phyloP scores from a whole-genome alignment of 352 stramenopile species.

The Plasmopara halstedii region DNA sequence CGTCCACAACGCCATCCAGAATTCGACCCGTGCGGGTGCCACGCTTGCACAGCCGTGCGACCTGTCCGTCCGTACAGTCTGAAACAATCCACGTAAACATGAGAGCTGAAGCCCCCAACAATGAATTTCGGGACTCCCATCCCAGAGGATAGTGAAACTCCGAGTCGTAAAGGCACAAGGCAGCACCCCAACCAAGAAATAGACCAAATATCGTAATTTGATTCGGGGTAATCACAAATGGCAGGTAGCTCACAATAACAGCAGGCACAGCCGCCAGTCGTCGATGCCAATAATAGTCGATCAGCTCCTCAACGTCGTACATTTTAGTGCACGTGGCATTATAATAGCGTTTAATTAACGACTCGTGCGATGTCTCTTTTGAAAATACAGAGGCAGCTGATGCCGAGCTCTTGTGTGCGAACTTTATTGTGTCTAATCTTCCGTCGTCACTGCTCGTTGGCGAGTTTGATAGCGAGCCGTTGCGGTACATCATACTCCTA shows the following conservation, averaged over 20 bases:
- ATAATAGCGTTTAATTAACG: constrained; percentile 57
- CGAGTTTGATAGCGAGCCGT: constrained; percentile 30
- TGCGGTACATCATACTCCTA: constrained; percentile 22
- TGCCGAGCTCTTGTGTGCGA: constrained; percentile 17
- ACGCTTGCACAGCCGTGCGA: constrained; percentile 74
- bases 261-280: constrained; percentile 60
- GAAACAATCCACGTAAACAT: constrained; percentile 84
- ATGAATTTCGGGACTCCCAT: constrained; percentile 48
- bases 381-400: constrained; percentile 5
- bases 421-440: constrained; percentile 19
- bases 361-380: constrained; percentile 27
- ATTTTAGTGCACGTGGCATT: constrained; percentile 74
- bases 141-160: constrained; percentile 67
- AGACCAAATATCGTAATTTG: constrained; percentile 81
- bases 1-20: constrained; percentile 70
- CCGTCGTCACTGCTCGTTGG: constrained; percentile 31
- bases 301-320: constrained; percentile 82
- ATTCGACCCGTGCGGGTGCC: constrained; percentile 76
- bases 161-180: constrained; percentile 70
- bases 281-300: constrained; percentile 82
- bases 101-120: constrained; percentile 41
- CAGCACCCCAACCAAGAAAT: constrained; percentile 56
- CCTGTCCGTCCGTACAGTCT: constrained; percentile 77
- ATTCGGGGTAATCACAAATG: constrained; percentile 79
- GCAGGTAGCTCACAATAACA: constrained; percentile 77